Conservation (phyloP, 202 grass and related monocot genomes). For the Eragrostis tef region DNA sequence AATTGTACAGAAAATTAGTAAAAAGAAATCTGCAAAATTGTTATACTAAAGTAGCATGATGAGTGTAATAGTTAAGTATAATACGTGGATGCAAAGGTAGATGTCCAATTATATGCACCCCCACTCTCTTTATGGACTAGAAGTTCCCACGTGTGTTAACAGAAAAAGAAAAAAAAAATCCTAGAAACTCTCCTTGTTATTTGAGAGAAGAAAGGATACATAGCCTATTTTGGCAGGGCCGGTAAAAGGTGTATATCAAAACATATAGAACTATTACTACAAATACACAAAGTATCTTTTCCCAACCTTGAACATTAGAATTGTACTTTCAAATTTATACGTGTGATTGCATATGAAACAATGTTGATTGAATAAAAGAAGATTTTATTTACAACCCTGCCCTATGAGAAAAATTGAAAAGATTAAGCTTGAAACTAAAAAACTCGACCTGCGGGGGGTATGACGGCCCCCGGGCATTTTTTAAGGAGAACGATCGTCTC, state of each 20-base stretch:
- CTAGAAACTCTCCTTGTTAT: neutral
- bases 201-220: neutral
- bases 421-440: neutral
- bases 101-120: neutral
- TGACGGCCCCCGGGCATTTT: too few species aligned
- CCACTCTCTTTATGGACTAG: neutral
- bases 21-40: neutral
- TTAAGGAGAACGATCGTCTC: too few species aligned
- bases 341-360: neutral
- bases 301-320: neutral
- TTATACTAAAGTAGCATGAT: too few species aligned
- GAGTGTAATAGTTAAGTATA: too few species aligned
- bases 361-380: slow-evolving; percentile 2
- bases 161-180: neutral
- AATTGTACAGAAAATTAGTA: neutral
- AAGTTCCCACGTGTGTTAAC: neutral
- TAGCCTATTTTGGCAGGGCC: neutral
- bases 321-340: neutral
- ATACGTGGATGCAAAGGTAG: too few species aligned
- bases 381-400: neutral
- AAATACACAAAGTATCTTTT: neutral
- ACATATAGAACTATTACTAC: neutral
- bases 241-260: neutral
- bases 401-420: neutral
- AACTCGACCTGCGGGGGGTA: too few species aligned